phyloP scores from a whole-genome alignment of 495 filamentous ascomycete species.

The Cryomyces minteri region DNA sequence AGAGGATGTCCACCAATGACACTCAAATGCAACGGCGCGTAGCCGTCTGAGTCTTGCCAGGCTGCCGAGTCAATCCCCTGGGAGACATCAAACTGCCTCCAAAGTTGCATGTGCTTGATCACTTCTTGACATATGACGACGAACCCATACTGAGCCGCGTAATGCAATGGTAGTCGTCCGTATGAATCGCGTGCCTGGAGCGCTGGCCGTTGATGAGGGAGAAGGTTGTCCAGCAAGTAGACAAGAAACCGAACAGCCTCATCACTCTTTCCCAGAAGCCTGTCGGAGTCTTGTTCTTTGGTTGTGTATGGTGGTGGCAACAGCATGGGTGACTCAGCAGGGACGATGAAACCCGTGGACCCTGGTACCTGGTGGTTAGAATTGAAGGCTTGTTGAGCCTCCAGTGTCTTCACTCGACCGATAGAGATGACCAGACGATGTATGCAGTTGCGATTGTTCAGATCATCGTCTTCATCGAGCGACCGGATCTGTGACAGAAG shows the following conservation, averaged over 20 bases:
- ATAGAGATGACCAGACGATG: slow-evolving; percentile 84
- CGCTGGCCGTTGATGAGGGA: slow-evolving; percentile 46
- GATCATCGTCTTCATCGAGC: slow-evolving; percentile 73
- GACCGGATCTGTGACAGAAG: slow-evolving; percentile 47
- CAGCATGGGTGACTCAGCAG: slow-evolving; percentile 47
- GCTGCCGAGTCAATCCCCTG: slow-evolving; percentile 65
- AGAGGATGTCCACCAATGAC: slow-evolving; percentile 81
- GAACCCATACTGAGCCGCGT: slow-evolving; percentile 89
- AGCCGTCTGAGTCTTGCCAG: slow-evolving; percentile 89
- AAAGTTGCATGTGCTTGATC: slow-evolving; percentile 71
- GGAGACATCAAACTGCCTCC: slow-evolving; percentile 69
- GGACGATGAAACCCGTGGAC: slow-evolving; percentile 42
- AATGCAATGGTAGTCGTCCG: slow-evolving; percentile 79
- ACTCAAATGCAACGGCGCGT: slow-evolving; percentile 77
- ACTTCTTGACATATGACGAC: slow-evolving; percentile 73
- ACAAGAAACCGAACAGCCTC: slow-evolving; percentile 55
- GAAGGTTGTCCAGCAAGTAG: slow-evolving; percentile 52
- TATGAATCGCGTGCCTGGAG: slow-evolving; percentile 54
- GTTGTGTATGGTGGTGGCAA: slow-evolving; percentile 36
- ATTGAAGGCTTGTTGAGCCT: slow-evolving; percentile 26
- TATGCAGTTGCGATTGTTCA: slow-evolving; percentile 84
- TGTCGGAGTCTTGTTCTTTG: slow-evolving; percentile 19
- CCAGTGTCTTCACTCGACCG: slow-evolving; percentile 53
- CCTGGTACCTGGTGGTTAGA: slow-evolving; percentile 3
- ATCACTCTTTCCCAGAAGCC: slow-evolving; percentile 47